Evolutionary conservation across 1,284 basidiomycete species (phyloP), one percentile per base, ranked within the genome.

Genomic region (Caloboletus firmus): DNA sequence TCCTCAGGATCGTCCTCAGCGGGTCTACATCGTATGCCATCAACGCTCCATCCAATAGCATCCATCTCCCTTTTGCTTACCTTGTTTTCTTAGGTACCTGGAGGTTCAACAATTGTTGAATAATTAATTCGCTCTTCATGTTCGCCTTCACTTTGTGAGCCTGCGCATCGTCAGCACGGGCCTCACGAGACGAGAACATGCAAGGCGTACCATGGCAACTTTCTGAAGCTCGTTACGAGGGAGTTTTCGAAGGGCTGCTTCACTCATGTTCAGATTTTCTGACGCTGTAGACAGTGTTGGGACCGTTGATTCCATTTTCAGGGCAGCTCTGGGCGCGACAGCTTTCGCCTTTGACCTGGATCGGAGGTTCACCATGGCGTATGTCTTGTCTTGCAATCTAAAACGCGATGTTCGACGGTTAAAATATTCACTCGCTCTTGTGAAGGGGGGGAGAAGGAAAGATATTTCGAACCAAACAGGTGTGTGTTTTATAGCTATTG

Each of bases 181-280:
- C 7, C 5, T 13, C 39, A 15, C 39, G 17, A 6, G 11, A 32
- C 17, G 10, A 39, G 10, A 39, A 22, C n/a, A 15, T 26, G 13
- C 30, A 34, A 48, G 6, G 10, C 55, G 8, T 47, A 71, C 69
- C 65, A 45, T 68, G 3, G 68, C 63, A 2, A 69, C 45, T 24
- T 69, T 70, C 44, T 67, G 65, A 30, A 67, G 64, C 24, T 57
- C 43, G 0, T 46, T 51, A 13, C 67, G 66, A 42, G 69, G 20
- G 9, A 69, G 56, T 28, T 64, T 66, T 47, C 59, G 65, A 43
- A 67, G 68, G 36, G 52, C 22, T 39, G 3, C 46, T 43, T 66
- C 59, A 30, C 51, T 58, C 31, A 62, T 31, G 8, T 56, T 22
- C 6, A 8, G 15, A 11, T 41, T n/a, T 7, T 45, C 39, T 24